Evolutionary conservation across 2,329 filamentous ascomycete species (phyloP), one percentile per base, ranked within the genome.

Genomic region (Hypoxylon sp.): DNA sequence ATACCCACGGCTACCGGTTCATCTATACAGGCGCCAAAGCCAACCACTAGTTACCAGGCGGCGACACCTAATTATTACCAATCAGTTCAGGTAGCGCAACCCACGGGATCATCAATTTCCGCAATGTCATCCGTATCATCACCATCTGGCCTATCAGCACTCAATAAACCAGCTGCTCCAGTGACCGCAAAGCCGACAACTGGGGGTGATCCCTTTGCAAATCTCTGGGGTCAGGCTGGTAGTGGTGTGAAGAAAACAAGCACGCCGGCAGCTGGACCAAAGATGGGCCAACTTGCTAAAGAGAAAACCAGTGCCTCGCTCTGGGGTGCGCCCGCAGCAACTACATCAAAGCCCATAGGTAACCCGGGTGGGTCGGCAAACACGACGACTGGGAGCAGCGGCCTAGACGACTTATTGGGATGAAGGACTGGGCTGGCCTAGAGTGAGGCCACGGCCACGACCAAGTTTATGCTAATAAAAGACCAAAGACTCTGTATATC

Each of bases 291-390:
- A 79, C 89, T 99, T 80, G 95, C 94, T n/a, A 98, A 98, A 85
- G 94, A 98, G 82, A 98, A 98, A 86, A 96, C 94, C 65, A 94
- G 91, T 74, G 94, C 94, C 14, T 94, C 94, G 6, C 93, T 99
- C 71, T 99, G 97, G 94, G 96, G 95, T 17, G 88, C 92, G 0
- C 86, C 91, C 14, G 85, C 89, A 13, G 64, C 71, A 33, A 65
- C 63, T 52, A 72, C 74, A 3, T 53, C 71, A 13, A 78, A 78
- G 52, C 74, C 75, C 42, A 39, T 70, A 37, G 67, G 69, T 47
- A 61, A 57, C 54, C 59, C 71, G 17, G 33, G 55, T 13, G 46
- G 52, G 33, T 48, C 54, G 22, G 22, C 59, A 10, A 66, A 61
- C 37, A 47, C 55, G 26, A 68, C 69, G 14, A 66, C 73, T n/a